A percentile compares a stretch with the other conserved stretches of the same genome.
Evolutionary conservation across 2,329 filamentous ascomycete species (phyloP).

Genomic region (Thielaviopsis ethacetica): DNA sequence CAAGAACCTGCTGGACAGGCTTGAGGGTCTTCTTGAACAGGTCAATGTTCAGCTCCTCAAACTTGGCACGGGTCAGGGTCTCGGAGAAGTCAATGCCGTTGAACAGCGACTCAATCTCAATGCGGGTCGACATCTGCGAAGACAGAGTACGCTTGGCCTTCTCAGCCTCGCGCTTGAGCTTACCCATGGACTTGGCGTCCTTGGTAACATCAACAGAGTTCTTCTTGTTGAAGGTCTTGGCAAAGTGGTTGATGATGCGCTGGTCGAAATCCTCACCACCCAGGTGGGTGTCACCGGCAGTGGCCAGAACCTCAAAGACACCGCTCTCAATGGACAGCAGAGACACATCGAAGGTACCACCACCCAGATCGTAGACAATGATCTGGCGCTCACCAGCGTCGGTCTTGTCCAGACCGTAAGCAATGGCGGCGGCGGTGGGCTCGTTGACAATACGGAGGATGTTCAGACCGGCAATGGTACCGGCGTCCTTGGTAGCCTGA

Average conservation of each 20-base stretch:
- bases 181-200: constrained; percentile 95
- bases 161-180: constrained; percentile 97
- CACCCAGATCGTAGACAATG: constrained; percentile 85
- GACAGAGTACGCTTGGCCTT: constrained; percentile 98
- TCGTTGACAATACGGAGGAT: constrained; percentile 95
- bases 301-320: constrained; percentile 87
- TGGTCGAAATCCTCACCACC: constrained; percentile 99
- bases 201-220: constrained; percentile 81
- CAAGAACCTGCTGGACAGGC: constrained; percentile 95
- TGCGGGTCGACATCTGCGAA: constrained; percentile 80
- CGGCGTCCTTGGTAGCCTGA: constrained; percentile 92
- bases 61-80: constrained; percentile 96
- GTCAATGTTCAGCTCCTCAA: constrained; percentile 97
- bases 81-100: constrained; percentile 96
- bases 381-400: constrained; percentile 68
- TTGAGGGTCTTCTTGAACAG: constrained; percentile 99
- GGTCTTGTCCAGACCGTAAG: constrained; percentile 82
- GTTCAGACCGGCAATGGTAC: constrained; percentile 80
- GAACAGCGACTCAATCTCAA: constrained; percentile 96
- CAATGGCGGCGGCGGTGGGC: constrained; percentile 86
- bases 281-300: constrained; percentile 90
- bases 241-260: constrained; percentile 89
- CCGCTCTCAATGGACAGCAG: constrained; percentile 82
- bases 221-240: constrained; percentile 98
- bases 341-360: constrained; percentile 89